Evolutionary conservation across 2,329 filamentous ascomycete genomes (phyloP), one percentile per base, ranked within the genome.

Genomic region (Aureobasidium mangrovei): DNA sequence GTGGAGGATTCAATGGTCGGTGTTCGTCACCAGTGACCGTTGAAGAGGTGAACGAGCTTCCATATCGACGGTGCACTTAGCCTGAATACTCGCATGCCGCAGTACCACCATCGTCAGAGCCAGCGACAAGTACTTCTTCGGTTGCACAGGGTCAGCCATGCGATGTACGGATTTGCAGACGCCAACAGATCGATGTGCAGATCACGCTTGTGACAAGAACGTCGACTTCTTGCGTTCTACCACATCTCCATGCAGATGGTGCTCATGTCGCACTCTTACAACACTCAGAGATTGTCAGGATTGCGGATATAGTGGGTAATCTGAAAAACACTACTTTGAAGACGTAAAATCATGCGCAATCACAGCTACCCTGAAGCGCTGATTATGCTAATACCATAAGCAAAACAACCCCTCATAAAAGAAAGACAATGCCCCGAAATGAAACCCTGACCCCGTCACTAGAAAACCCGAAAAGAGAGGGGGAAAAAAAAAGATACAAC

Each of bases 101-200:
- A 5, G 35, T 40, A 32, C 7, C 35, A 49, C 35, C 33, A 41
- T 12, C 39, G 40, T 24, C n/a, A 32, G n/a, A 27, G 32, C 27
- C 46, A 7, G 46, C 46, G 40, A 49, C 5, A 36, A 10, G 3
- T 28, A n/a, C 8, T 4, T 26, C 28, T 9, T 24, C 35, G n/a
- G 46, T 49, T 28, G n/a, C 36, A 49, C 46, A 49, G 18, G n/a
- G 35, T 48, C 33, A 39, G 45, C 33, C 45, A 48, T 48, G 35
- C 27, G n/a, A 4, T 8, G 35, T 40, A 36, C 45, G 31, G 7
- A 28, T 46, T 18, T 24, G 7, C 4, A 4, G 12, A 4, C 18
- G 7, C n/a, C 35, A 9, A n/a, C 4, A 31, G 35, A 49, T 49
- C 27, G 12, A 9, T 39, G 12, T 31, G 32, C 45, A 47, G 7